Evolutionary conservation across 805 yeast species (phyloP).

Genomic region (Kodamaea sagamina): DNA sequence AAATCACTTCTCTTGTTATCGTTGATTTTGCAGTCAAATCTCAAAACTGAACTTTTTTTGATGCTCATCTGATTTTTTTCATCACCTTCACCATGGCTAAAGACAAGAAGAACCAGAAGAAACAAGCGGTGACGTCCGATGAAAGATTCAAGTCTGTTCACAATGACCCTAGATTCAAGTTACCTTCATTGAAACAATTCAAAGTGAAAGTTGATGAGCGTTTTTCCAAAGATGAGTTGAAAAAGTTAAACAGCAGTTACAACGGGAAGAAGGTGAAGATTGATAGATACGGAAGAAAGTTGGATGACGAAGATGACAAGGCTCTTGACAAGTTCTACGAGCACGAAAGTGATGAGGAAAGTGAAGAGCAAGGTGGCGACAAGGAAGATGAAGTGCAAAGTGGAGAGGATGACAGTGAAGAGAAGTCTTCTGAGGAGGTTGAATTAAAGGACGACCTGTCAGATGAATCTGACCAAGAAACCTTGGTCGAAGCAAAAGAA

Average conservation of each 20-base stretch:
- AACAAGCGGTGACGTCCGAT: slow-evolving; percentile 53
- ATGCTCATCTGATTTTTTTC: slow-evolving; percentile 6
- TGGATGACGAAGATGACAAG: slow-evolving; percentile 42
- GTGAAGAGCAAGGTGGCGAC: slow-evolving; percentile 39
- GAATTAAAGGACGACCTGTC: slow-evolving; percentile 1
- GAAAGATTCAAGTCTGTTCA: slow-evolving; percentile 77
- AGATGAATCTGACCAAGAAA: slow-evolving; percentile 20
- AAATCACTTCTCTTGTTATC: background rate
- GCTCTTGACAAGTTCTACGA: slow-evolving; percentile 70
- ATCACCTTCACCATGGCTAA: slow-evolving; percentile 8
- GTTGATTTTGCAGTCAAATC: background rate
- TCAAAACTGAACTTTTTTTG: slow-evolving; percentile 7
- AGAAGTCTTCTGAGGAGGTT: no score
- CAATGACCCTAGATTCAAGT: slow-evolving; percentile 83
- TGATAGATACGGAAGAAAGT: slow-evolving; percentile 85
- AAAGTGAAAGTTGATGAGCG: slow-evolving; percentile 84
- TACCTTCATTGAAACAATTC: slow-evolving; percentile 66
- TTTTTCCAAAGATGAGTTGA: slow-evolving; percentile 66
- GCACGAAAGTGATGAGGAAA: slow-evolving; percentile 31
- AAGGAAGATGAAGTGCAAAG: slow-evolving; percentile 28
- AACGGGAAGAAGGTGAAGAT: slow-evolving; percentile 63
- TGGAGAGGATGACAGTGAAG: slow-evolving; percentile 21
- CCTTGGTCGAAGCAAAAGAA: slow-evolving; percentile 22
- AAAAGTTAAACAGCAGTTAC: slow-evolving; percentile 44
- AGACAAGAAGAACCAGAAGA: slow-evolving; percentile 12